Conservation (phyloP, 441 rosid species). For the Populus hybrid region DNA sequence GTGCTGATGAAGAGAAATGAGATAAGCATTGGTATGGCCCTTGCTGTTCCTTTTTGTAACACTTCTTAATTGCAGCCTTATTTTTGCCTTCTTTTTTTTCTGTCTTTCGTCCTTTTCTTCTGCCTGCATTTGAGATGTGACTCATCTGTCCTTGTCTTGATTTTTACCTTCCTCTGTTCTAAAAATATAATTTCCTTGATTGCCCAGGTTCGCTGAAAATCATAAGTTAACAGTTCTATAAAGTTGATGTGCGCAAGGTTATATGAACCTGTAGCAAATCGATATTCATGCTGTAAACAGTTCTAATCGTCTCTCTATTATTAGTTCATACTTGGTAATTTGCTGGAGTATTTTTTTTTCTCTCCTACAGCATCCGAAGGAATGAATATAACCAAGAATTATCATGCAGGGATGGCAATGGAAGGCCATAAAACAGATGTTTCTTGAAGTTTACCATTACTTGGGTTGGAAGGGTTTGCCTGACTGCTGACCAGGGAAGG, state of each 20-base stretch:
- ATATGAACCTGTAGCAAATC: constrained; percentile 5
- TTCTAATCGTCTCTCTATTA: constrained; percentile 12
- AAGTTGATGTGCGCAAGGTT: not conserved
- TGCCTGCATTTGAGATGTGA: not conserved
- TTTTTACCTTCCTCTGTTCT: not conserved
- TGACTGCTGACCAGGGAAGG: constrained; percentile 14
- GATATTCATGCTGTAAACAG: not conserved
- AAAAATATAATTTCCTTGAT: not conserved
- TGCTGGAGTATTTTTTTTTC: constrained; percentile 25
- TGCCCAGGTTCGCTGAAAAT: not conserved
- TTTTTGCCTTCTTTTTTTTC: not conserved
- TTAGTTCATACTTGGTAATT: constrained; percentile 27
- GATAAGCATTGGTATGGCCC: not conserved
- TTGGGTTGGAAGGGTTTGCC: constrained; percentile 13
- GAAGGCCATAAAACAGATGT: constrained; percentile 12
- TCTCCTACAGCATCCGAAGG: constrained; percentile 14
- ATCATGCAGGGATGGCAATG: constrained; percentile 8
- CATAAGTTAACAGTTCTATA: not conserved
- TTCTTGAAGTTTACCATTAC: constrained; percentile 4
- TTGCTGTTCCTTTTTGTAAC: not conserved
- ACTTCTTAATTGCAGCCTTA: not conserved
- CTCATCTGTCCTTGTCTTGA: not conserved
- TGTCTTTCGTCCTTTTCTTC: not conserved
- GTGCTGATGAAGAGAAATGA: not conserved
- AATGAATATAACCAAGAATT: constrained; percentile 9